Evolutionary conservation across 2,329 filamentous ascomycete genomes (phyloP), one percentile per base, ranked within the genome.

Genomic region (Dactylellina leptospora): DNA sequence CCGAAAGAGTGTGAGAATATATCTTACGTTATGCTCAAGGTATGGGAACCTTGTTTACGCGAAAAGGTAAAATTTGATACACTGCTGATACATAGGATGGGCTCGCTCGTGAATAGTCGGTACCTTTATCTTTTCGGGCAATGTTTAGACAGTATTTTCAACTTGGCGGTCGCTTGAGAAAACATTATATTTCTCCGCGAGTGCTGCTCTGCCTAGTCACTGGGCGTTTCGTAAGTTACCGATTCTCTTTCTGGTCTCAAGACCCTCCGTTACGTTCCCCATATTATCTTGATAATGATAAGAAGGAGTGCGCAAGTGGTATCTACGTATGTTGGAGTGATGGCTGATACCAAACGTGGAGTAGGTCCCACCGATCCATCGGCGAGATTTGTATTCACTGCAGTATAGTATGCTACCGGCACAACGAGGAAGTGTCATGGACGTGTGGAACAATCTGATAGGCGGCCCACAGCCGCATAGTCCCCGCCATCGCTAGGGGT

Each of bases 121-220:
- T 96, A 4, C 93, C 95, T 1, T 86, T 99, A 4, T 88, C 91
- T 2, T 90, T 97, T 75, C 86, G 88, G n/a, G 91, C 90, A 77
- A 97, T 97, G 87, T 97, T 99, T 80, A 87, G 96, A 72, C 93
- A 97, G 78, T 99, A 99, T 81, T 96, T 96, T 78, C 92, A 97
- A 79, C 91, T 99, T 77, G 92, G 90, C 25, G 87, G 91, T 74
- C 91, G 95, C 50, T 91, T 99, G 74, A 89, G 92, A 64, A 96
- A 96, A 79, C 95, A 99, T 81, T 99, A 99, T 79, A 84, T 97
- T 44, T 93, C 92, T 0, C 92, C 92, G 0, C 86, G 88, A 11
- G 96, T 99, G 18, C 86, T 97, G 50, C 84, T 96, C 38, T 95
- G 92, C 77, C 87, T 99, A 1, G 83, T 93, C 22, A 96, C 92